Percentiles rank a stretch among this genome's conserved stretches.
Evolutionary conservation across 2,329 filamentous ascomycete genomes (phyloP).

Genomic region (Fusarium mangiferae): DNA sequence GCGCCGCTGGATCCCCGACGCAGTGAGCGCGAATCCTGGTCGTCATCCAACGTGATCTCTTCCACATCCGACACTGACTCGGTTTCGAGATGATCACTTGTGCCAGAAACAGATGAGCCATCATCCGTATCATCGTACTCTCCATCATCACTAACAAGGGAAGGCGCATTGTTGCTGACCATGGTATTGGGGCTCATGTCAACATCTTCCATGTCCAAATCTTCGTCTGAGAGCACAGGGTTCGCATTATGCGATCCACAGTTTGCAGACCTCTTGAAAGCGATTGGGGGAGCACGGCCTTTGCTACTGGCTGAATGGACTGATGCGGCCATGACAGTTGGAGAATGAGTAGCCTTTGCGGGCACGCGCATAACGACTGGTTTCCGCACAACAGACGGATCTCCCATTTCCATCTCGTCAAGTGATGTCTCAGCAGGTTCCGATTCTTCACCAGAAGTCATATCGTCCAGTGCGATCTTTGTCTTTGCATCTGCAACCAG

Average conservation of each 20-base stretch:
- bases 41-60: constrained; percentile 70
- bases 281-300: constrained; percentile 55
- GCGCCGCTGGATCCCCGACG: constrained; percentile 57
- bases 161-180: constrained; percentile 80
- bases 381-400: constrained; percentile 44
- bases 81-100: constrained; percentile 66
- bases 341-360: constrained; percentile 65
- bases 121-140: constrained; percentile 80
- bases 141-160: constrained; percentile 82
- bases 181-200: constrained; percentile 76
- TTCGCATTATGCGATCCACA: constrained; percentile 36
- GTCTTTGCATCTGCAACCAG: constrained; percentile 69
- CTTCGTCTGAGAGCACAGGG: constrained; percentile 53
- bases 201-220: constrained; percentile 64
- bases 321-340: constrained; percentile 54
- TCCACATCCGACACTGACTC: constrained; percentile 69
- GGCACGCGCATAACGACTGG: constrained; percentile 68
- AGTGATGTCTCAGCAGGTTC: constrained; percentile 49
- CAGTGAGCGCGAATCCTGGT: constrained; percentile 59
- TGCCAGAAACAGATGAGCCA: constrained; percentile 68
- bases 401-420: constrained; percentile 13
- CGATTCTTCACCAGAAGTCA: constrained; percentile 65
- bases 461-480: constrained; percentile 61
- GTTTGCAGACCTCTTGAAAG: constrained; percentile 52
- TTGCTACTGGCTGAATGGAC: constrained; percentile 68